These are phyloP conservation scores for Russula lepida DNA, from an alignment of 768 basidiomycete species.

Conservation along the genomic window DNA sequence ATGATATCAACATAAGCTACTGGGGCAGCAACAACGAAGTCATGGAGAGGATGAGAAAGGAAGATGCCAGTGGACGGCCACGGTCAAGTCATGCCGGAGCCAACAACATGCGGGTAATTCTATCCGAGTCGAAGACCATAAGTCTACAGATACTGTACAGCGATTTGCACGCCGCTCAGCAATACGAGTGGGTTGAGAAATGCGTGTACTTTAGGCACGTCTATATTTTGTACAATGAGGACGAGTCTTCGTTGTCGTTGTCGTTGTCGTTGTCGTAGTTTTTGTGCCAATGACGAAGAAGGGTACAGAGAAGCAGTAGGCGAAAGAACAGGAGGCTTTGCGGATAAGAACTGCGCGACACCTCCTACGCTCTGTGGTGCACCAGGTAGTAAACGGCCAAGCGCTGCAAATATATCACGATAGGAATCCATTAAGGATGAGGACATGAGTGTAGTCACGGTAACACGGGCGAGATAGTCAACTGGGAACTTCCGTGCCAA, in stretches of 20 bases:
- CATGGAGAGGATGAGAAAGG: no score
- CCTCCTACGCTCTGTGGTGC: conserved; percentile 44
- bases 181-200: conserved; percentile 65
- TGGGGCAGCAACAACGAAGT: no score
- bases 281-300: background rate
- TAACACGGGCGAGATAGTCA: conserved; percentile 55
- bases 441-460: conserved; percentile 49
- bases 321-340: background rate
- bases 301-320: conserved; percentile 17
- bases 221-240: conserved; percentile 85
- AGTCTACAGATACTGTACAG: conserved; percentile 78
- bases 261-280: background rate
- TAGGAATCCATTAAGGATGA: conserved; percentile 72
- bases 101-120: conserved; percentile 48
- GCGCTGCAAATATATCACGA: conserved; percentile 39
- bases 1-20: no score
- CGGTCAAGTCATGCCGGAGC: conserved; percentile 89
- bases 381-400: conserved; percentile 29
- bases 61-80: no score
- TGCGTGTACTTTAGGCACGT: conserved; percentile 57
- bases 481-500: no score
- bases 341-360: conserved; percentile 55
- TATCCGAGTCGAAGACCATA: conserved; percentile 78
- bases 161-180: conserved; percentile 68
- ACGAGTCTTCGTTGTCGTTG: conserved; percentile 53